Evolutionary conservation across 1,284 basidiomycete species (phyloP).

Genomic region (Rhodotorula mucilaginosa): DNA sequence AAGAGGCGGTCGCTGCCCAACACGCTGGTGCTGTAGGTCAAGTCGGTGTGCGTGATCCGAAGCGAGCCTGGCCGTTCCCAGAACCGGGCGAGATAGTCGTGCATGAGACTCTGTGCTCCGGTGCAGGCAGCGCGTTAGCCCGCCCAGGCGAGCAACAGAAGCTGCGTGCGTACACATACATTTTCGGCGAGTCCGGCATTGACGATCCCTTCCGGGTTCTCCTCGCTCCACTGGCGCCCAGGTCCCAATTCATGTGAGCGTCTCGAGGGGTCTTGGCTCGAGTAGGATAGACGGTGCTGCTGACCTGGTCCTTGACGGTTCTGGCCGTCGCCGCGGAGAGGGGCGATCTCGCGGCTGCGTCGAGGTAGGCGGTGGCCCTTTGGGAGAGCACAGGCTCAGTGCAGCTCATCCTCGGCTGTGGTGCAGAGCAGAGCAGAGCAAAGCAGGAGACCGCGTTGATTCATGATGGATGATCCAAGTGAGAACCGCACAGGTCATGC

Average conservation of each 20-base stretch:
- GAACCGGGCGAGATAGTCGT: conserved; percentile 29
- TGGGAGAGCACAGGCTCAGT: background rate
- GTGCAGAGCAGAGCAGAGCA: too few species aligned
- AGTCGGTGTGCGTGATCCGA: conserved; percentile 14
- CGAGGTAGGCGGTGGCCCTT: too few species aligned
- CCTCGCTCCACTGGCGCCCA: background rate
- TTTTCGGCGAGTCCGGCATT: conserved; percentile 36
- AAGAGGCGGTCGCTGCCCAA: conserved; percentile 38
- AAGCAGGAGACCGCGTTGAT: too few species aligned
- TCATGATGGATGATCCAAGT: too few species aligned
- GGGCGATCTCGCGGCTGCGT: too few species aligned
- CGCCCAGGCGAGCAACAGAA: background rate
- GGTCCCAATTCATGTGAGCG: background rate
- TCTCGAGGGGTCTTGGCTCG: too few species aligned
- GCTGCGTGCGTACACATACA: conserved; percentile 1
- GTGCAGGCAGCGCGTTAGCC: too few species aligned
- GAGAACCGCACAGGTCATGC: too few species aligned
- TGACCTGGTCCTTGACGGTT: too few species aligned
- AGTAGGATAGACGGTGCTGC: too few species aligned
- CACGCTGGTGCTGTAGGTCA: conserved; percentile 32
- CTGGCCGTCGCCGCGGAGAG: too few species aligned
- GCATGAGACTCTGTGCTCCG: conserved; percentile 13
- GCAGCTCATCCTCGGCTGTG: too few species aligned
- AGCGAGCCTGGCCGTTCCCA: conserved; percentile 18
- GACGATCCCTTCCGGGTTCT: conserved; percentile 28